These are phyloP conservation scores for Anaeramoeba flamelloides DNA, from an alignment of 78 protist species.

Conservation along the genomic window DNA sequence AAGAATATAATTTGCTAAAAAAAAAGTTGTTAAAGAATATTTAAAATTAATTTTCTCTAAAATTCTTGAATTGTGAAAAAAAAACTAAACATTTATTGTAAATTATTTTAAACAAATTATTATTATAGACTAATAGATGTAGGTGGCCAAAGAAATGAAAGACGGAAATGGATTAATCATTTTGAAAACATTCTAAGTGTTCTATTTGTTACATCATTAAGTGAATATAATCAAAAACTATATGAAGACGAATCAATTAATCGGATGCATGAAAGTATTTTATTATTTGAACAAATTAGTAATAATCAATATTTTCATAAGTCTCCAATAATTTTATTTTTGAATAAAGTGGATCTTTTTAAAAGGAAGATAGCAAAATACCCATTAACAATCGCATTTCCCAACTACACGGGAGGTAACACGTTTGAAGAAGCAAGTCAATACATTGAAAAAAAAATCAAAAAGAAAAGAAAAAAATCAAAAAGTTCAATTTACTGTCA, in stretches of 20 bases:
- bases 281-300: neutral
- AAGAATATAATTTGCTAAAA: no score
- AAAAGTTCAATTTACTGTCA: neutral
- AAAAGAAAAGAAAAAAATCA: neutral
- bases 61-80: no score
- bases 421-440: neutral
- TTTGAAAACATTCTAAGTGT: no score
- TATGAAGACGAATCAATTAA: neutral
- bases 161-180: no score
- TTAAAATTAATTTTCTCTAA: no score
- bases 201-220: neutral
- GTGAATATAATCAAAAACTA: neutral
- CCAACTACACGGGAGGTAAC: neutral
- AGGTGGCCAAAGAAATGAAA: no score
- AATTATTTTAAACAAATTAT: no score
- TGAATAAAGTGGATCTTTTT: neutral
- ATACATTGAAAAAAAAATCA: neutral
- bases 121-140: no score
- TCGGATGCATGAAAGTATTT: neutral
- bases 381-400: neutral
- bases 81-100: no score
- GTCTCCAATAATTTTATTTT: neutral
- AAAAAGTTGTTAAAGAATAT: no score
- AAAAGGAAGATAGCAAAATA: neutral
- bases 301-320: neutral